Percentiles rank a stretch among this genome's conserved stretches.
phyloP scores from a whole-genome alignment of 768 basidiomycete genomes.

The Hortiboletus flavorubellus region DNA sequence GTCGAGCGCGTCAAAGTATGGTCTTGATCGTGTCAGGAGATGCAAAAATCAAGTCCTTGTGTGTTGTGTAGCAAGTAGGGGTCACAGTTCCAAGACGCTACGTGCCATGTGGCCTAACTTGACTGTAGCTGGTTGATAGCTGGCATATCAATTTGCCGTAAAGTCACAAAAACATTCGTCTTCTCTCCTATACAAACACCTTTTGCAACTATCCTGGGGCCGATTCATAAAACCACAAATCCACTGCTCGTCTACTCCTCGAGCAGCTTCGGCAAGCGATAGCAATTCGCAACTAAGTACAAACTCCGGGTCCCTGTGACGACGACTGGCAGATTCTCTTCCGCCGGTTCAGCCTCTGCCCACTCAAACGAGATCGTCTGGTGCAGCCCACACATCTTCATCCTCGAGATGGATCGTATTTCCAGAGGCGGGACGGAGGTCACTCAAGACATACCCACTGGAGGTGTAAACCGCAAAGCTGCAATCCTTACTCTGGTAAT shows the following conservation, averaged over 20 bases:
- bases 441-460: conserved; percentile 96
- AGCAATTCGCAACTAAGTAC: conserved; percentile 93
- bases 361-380: conserved; percentile 45
- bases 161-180: background rate
- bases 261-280: conserved; percentile 44
- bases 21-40: conserved; percentile 13
- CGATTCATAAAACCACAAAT: no score
- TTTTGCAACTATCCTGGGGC: background rate
- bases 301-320: conserved; percentile 74
- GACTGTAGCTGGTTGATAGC: no score
- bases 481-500: conserved; percentile 45
- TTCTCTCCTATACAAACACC: background rate
- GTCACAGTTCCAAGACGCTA: background rate
- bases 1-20: conserved; percentile 6
- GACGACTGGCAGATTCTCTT: conserved; percentile 50
- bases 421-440: conserved; percentile 52
- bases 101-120: no score
- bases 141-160: no score
- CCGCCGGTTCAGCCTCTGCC: conserved; percentile 25
- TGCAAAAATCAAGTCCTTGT: background rate
- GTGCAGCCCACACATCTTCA: conserved; percentile 45
- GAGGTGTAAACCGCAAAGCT: conserved; percentile 62
- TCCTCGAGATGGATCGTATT: conserved; percentile 40
- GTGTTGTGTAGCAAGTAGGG: background rate
- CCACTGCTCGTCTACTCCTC: conserved; percentile 1